Evolutionary conservation across 1,284 basidiomycete species (phyloP), one percentile per base, ranked within the genome.

Genomic region (Tilletia walkeri): DNA sequence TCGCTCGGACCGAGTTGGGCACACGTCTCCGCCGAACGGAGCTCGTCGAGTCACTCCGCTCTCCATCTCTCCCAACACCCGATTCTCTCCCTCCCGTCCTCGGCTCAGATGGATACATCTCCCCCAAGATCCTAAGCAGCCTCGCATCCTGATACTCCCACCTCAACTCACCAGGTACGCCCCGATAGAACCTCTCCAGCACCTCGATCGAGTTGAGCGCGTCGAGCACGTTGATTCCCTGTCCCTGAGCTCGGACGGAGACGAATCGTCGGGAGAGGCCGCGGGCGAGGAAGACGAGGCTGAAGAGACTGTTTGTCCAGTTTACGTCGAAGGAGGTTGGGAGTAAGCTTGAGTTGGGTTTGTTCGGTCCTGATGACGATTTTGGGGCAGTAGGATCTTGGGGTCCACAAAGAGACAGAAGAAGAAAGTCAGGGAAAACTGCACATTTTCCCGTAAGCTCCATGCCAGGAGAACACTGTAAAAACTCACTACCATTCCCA

Each of bases 161-260:
- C 14, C 59, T 34, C 10, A 63, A 9, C 16, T 63, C 59, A n/a
- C 36, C 16, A 14, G 59, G 59, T 4, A 63, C 38, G 7, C 30
- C 59, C 6, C 59, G 30, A 38, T 63, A 63, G 59, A 63, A 63
- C 6, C 59, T 34, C 38, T 63, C 59, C 14, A 63, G 59, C 16
- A 63, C 36, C 34, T 63, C 59, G 34, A 63, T 63, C 16, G 59
- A 63, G 34, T 63, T 63, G 4, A 63, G 59, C 9, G 59, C 59
- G n/a, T 63, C 59, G 12, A 63, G 36, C 34, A 63, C 59, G 20
- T 63, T 39, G 6, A 63, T 16, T 10, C 59, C 59, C 16, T 39
- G 59, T 18, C 36, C 59, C 38, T 63, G 59, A 12, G 38, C 59
- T 34, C 59, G 59, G 12, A 63, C 59, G 36, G 59, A 63, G 34